Base-by-base conservation (phyloP, 768 basidiomycete species). In the Russula foetens region DNA sequence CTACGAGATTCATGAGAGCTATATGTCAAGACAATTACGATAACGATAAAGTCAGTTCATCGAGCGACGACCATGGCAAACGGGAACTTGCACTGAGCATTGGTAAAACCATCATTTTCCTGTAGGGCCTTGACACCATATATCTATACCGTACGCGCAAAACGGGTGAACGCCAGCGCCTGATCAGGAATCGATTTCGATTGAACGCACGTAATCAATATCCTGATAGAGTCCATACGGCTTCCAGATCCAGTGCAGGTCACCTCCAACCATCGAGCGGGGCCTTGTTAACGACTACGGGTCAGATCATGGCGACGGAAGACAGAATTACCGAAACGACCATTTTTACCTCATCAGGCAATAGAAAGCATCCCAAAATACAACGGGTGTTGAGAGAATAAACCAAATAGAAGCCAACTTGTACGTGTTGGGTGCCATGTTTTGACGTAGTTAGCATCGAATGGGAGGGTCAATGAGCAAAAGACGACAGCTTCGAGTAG, bases 211-310 rank as follows among this genome's bases (percentile, higher is more conserved):
- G 46, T 73, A 68, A 62, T 78, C 75, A 35, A 91, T 75, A n/a
- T 85, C 75, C 68, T 90, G 85, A 72, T 92, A 92, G 31, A 88
- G 60, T 26, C 77, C 80, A 68, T 95, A 95, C 2, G 91, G 91
- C 60, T 80, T 76, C 93, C 92, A 96, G 46, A 95, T 81, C 92
- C 92, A 95, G 67, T 93, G 88, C 48, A 94, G 76, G 71, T 94
- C 91, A 2, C 93, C 93, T 0, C 90, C 92, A 65, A 75, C 75
- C 85, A 94, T 90, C 4, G 91, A 93, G 23, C 91, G 81, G 21
- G 92, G 92, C 39, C 92, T 92, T 60, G 3, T 28, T 5, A 28
- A 50, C 21, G 56, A 55, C 5, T 1, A 19, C 7, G 48, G 44
- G 29, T 53, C 47, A 62, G 28, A 53, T 46, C 6, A 31, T 43